Conservation (phyloP, 257 asterid species). For the Fraxinus quadrangulata region DNA sequence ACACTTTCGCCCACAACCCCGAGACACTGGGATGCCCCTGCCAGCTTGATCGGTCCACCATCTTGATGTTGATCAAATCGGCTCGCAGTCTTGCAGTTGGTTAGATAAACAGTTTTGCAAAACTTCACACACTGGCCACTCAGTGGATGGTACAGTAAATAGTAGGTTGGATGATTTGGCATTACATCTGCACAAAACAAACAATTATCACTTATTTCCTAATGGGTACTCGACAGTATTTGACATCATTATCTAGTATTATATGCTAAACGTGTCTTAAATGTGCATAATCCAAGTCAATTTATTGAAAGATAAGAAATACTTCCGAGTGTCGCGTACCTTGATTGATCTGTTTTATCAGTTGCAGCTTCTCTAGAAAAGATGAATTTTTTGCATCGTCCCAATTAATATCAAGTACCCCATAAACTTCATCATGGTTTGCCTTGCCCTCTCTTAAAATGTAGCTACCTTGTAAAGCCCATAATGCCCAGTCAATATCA, state of each 20-base stretch:
- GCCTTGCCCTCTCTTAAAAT: slow-evolving; percentile 40
- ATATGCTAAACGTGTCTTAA: neutral
- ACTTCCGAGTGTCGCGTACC: slow-evolving; percentile 33
- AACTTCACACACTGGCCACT: slow-evolving; percentile 52
- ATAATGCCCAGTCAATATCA: slow-evolving; percentile 76
- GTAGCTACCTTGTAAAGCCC: slow-evolving; percentile 77
- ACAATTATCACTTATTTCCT: neutral
- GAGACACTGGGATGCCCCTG: slow-evolving; percentile 36
- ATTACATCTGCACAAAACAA: slow-evolving; percentile 40
- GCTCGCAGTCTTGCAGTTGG: slow-evolving; percentile 37
- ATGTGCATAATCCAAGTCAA: neutral
- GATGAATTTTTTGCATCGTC: slow-evolving; percentile 37
- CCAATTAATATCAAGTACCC: slow-evolving; percentile 56
- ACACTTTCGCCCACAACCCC: slow-evolving; percentile 38
- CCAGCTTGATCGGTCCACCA: slow-evolving; percentile 39
- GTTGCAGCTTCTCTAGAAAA: slow-evolving; percentile 41
- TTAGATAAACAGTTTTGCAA: slow-evolving; percentile 13
- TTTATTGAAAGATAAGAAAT: too few species aligned
- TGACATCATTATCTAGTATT: neutral
- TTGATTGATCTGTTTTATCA: slow-evolving; percentile 51
- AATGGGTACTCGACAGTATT: neutral
- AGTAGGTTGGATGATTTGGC: slow-evolving; percentile 27
- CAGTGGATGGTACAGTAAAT: slow-evolving; percentile 55
- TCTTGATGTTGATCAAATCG: slow-evolving; percentile 46
- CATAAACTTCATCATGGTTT: slow-evolving; percentile 48